Percentiles rank a stretch among this genome's conserved stretches.
Evolutionary conservation across 208 protist species (phyloP).

Genomic region (Leishmania braziliensis): DNA sequence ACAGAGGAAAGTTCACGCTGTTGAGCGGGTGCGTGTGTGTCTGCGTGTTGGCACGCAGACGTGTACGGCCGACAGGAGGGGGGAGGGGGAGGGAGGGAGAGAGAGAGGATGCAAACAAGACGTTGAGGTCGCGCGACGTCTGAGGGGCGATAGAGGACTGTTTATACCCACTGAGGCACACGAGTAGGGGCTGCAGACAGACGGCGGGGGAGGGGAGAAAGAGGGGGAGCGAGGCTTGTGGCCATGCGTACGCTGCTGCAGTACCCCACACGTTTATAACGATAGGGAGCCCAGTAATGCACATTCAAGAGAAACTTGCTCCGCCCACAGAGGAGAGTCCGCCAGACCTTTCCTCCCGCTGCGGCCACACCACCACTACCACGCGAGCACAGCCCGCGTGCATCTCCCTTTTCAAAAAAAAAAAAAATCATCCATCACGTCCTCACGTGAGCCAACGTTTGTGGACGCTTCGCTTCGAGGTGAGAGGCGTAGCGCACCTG

Average conservation of each 20-base stretch:
- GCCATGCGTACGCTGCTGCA: neutral
- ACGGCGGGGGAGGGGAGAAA: neutral
- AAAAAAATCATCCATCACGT: neutral
- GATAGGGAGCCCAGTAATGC: neutral
- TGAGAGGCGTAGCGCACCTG: neutral
- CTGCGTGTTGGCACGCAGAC: neutral
- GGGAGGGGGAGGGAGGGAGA: neutral
- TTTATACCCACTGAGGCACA: neutral
- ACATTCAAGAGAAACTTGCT: neutral
- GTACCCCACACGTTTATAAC: neutral
- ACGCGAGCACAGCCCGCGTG: neutral
- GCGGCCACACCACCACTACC: neutral
- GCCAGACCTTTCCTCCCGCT: neutral
- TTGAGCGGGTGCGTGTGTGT: neutral
- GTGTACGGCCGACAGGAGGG: neutral
- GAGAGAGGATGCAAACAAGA: neutral
- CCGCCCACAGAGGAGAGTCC: neutral
- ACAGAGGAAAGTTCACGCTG: neutral
- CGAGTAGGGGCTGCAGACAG: neutral
- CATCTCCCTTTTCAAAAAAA: neutral
- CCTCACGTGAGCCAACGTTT: neutral
- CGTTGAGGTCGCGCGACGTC: neutral
- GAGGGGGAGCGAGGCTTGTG: neutral
- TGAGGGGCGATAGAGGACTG: neutral
- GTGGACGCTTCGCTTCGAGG: neutral